Percentiles rank a stretch among this genome's conserved stretches.
phyloP scores from a whole-genome alignment of 257 asterid genomes.

The Solanum bulbocastanum region DNA sequence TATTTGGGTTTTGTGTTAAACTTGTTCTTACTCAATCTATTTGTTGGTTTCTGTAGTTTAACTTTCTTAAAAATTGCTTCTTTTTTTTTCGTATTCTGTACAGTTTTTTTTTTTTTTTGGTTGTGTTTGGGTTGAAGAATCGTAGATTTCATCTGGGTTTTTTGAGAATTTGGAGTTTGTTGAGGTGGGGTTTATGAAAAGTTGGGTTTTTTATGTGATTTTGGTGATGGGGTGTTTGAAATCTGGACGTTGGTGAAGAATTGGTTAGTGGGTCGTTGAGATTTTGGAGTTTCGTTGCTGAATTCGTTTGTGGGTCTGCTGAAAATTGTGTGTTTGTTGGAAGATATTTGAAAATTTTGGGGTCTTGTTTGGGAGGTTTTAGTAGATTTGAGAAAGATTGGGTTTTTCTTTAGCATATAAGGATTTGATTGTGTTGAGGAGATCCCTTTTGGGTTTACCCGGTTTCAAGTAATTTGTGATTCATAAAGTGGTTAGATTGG shows the following conservation, averaged over 20 bases:
- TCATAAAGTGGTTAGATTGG: neutral
- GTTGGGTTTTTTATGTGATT: neutral
- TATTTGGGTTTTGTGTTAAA: slow-evolving; percentile 9
- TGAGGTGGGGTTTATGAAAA: neutral
- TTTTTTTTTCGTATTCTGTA: neutral
- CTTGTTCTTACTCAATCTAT: neutral
- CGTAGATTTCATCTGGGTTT: neutral
- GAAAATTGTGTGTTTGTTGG: slow-evolving; percentile 2
- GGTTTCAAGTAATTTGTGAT: neutral
- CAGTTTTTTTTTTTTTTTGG: neutral
- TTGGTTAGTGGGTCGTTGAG: neutral
- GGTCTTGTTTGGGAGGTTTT: neutral
- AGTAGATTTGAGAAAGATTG: neutral
- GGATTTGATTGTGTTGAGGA: neutral
- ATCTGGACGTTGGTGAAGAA: neutral
- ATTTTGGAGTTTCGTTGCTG: neutral
- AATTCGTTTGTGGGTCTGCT: neutral
- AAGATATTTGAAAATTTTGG: neutral
- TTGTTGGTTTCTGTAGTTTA: neutral
- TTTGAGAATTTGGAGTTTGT: neutral
- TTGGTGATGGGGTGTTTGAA: neutral
- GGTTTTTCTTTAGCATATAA: neutral
- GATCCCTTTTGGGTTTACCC: neutral
- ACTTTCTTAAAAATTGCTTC: neutral
- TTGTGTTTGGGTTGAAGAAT: neutral